A percentile compares a stretch with the other conserved stretches of the same genome.
These are phyloP conservation scores for Coniophora puteana DNA, from an alignment of 1,284 basidiomycete species.

Conservation along the genomic window DNA sequence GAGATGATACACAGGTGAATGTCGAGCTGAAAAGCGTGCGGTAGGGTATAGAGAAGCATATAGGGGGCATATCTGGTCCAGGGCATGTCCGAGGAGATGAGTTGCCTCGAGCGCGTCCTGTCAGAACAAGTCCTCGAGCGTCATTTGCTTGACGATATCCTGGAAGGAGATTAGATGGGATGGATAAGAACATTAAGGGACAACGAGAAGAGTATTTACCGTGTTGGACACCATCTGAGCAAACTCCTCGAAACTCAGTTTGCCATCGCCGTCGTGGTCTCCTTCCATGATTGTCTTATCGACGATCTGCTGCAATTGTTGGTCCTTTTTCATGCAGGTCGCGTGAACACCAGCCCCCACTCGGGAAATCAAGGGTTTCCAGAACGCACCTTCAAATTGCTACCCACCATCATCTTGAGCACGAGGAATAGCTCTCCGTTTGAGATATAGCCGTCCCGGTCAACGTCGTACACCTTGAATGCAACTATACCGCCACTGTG, in stretches of 20 bases:
- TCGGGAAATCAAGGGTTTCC: not conserved
- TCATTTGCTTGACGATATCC: constrained; percentile 99
- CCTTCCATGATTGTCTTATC: constrained; percentile 99
- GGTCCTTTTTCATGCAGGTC: constrained; percentile 59
- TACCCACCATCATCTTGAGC: constrained; percentile 99
- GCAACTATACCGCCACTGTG: constrained; percentile 56
- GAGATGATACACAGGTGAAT: constrained; percentile 1
- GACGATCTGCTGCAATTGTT: constrained; percentile 98
- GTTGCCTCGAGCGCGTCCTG: not conserved
- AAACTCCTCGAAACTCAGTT: constrained; percentile 96
- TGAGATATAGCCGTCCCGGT: constrained; percentile 96
- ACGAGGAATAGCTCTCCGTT: constrained; percentile 98
- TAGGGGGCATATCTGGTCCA: not conserved
- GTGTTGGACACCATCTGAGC: constrained; percentile 96
- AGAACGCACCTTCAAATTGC: constrained; percentile 85
- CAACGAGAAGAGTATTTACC: constrained; percentile 41
- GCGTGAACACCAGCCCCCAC: constrained; percentile 2
- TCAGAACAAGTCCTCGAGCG: constrained; percentile 88
- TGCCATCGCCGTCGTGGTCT: constrained; percentile 96
- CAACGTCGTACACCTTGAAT: constrained; percentile 99
- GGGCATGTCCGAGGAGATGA: constrained; percentile 1
- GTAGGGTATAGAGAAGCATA: constrained; percentile 1
- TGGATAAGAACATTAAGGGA: constrained; percentile 13
- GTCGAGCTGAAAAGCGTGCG: constrained; percentile 2
- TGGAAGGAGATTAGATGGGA: too few species aligned